Evolutionary conservation across 306 rosid species (phyloP).

Genomic region (Notholithocarpus densiflorus): DNA sequence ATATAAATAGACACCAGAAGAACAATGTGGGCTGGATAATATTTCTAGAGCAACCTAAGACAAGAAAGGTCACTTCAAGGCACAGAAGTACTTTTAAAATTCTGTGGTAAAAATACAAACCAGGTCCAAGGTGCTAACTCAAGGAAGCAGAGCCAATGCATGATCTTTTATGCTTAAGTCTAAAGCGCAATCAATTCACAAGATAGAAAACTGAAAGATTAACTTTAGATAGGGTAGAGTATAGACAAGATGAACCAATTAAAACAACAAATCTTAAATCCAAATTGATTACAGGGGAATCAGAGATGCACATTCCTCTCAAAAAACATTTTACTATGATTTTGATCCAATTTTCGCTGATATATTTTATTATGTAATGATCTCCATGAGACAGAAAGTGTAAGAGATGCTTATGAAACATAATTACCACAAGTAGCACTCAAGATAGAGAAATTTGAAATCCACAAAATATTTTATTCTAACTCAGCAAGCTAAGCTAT

Average conservation of each 20-base stretch:
- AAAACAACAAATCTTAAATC: not conserved
- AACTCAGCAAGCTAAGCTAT: not conserved
- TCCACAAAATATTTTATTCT: not conserved
- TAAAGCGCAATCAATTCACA: not conserved
- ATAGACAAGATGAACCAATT: not conserved
- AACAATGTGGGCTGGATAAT: too few species aligned
- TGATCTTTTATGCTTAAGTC: too few species aligned
- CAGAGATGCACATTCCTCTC: not conserved
- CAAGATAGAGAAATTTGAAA: not conserved
- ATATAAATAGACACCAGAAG: too few species aligned
- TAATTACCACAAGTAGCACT: not conserved
- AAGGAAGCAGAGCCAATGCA: not conserved
- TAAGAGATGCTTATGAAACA: not conserved
- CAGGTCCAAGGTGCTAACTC: not conserved
- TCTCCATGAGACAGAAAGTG: not conserved
- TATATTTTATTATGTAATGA: not conserved
- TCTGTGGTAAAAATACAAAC: too few species aligned
- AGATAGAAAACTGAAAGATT: not conserved
- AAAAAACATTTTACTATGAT: not conserved
- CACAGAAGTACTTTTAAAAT: too few species aligned
- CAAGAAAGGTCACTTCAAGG: too few species aligned
- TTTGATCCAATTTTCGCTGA: not conserved
- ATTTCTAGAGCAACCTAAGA: too few species aligned
- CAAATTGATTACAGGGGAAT: not conserved
- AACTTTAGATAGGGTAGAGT: not conserved